These are phyloP conservation scores for Phytophthora sojae DNA, from an alignment of 352 stramenopile species.

Conservation along the genomic window DNA sequence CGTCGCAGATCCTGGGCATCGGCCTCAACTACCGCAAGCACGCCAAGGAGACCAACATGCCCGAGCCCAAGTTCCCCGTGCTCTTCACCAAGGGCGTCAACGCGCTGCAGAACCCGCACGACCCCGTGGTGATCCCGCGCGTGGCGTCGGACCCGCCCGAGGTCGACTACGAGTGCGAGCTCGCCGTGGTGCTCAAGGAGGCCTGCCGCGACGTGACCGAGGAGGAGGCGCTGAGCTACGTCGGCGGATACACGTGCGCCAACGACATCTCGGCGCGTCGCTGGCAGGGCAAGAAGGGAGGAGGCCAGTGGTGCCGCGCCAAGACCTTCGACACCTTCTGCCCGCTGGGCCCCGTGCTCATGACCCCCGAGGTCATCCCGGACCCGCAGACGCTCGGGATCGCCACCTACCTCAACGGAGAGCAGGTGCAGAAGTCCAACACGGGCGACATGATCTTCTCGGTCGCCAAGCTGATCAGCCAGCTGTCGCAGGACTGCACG, in stretches of 20 bases:
- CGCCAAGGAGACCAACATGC: slow-evolving; percentile 87
- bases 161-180: slow-evolving; percentile 93
- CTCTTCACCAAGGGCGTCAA: slow-evolving; percentile 92
- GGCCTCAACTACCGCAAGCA: slow-evolving; percentile 94
- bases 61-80: slow-evolving; percentile 78
- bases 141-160: slow-evolving; percentile 71
- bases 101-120: slow-evolving; percentile 78
- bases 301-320: slow-evolving; percentile 88
- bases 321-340: slow-evolving; percentile 94
- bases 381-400: slow-evolving; percentile 84
- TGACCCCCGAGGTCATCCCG: slow-evolving; percentile 75
- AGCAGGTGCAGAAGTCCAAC: slow-evolving; percentile 88
- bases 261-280: slow-evolving; percentile 91
- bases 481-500: slow-evolving; percentile 91
- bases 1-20: slow-evolving; percentile 87
- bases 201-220: slow-evolving; percentile 84
- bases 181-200: slow-evolving; percentile 90
- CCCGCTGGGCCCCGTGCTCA: slow-evolving; percentile 87
- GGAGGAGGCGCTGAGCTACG: slow-evolving; percentile 84
- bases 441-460: slow-evolving; percentile 94
- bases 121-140: slow-evolving; percentile 82
- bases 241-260: slow-evolving; percentile 89
- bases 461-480: slow-evolving; percentile 88
- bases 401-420: slow-evolving; percentile 82
- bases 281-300: slow-evolving; percentile 89